phyloP scores from a whole-genome alignment of 2,329 filamentous ascomycete genomes.

The Calonectria montana region DNA sequence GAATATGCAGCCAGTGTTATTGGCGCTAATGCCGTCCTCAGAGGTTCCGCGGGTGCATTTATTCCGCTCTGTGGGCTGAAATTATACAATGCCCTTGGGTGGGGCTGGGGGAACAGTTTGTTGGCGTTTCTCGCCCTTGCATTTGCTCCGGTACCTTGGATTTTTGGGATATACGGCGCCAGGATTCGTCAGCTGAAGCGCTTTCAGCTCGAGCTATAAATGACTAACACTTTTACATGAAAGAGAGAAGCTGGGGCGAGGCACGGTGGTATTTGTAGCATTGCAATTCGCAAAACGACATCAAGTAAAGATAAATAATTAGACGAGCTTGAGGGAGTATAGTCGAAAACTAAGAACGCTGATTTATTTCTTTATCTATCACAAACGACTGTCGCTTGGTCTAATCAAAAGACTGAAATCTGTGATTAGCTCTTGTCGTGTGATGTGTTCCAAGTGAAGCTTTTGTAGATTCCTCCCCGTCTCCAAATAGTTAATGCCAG shows the following conservation, averaged over 20 bases:
- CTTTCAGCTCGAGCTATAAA: neutral
- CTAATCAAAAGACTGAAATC: neutral
- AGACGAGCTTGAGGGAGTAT: neutral
- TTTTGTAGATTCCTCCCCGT: neutral
- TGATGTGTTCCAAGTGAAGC: neutral
- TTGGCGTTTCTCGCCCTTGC: conserved; percentile 57
- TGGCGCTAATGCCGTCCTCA: conserved; percentile 35
- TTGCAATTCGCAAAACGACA: neutral
- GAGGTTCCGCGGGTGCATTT: neutral
- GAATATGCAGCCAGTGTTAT: conserved; percentile 39
- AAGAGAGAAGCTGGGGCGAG: too few relatives aligned
- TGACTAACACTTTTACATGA: too few relatives aligned
- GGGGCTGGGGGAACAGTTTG: conserved; percentile 45
- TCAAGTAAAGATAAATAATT: neutral
- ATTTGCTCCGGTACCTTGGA: conserved; percentile 35
- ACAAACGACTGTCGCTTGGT: neutral
- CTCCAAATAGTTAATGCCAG: neutral
- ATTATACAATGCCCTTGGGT: neutral
- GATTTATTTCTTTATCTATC: neutral
- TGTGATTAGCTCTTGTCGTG: neutral
- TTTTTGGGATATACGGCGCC: conserved; percentile 25
- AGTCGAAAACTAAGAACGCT: neutral
- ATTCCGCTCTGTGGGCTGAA: neutral
- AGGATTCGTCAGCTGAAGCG: neutral
- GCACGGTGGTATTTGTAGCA: too few relatives aligned